Base-by-base conservation (phyloP, 176 grass and related monocot species). In the Pontederia paniculata region DNA sequence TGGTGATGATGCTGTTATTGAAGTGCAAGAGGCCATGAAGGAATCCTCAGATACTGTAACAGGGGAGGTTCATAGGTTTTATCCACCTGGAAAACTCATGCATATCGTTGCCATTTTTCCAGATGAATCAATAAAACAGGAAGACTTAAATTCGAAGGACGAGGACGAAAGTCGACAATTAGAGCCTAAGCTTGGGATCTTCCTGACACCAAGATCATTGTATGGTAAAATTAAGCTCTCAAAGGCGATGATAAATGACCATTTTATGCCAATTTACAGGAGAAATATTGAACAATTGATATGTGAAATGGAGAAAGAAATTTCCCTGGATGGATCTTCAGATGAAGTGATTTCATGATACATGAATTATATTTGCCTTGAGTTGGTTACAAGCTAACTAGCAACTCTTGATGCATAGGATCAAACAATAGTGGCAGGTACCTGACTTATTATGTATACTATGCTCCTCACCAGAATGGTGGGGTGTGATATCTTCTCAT, bases 251-350 rank as follows among this genome's bases (percentile, higher is more conserved):
- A 88, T 97, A 62, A 97, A 97, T 44, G 83, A 97, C 49, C 93
- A 97, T 77, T 97, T 81, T 72, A 97, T 97, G 93, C 93, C 93
- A 22, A 82, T 81, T 41, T 97, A 97, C 48, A 84, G 83, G 74
- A 88, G 77, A 71, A 97, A 81, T 28, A 88, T 91, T 1, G 93
- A 91, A 57, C 79, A 71, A 58, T 49, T 91, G 21, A 79, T 97
- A 58, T 21, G 45, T 44, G 80, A 74, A 57, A 67, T 90, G 42
- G 79, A 89, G 76, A 86, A 86, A 12, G 74, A 80, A 45, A 44
- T 48, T 45, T 66, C 13, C 12, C 9, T 16, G 19, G 66, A 48
- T n/a, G 20, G 41, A 5, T 10, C 28, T 23, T 22, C 63, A 55
- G 68, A 31, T 58, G 68, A 71, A 71, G 21, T 9, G 28, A 59